These are phyloP conservation scores for Aureobasidium sp. DNA, from an alignment of 2,329 filamentous ascomycete species.

Conservation along the genomic window DNA sequence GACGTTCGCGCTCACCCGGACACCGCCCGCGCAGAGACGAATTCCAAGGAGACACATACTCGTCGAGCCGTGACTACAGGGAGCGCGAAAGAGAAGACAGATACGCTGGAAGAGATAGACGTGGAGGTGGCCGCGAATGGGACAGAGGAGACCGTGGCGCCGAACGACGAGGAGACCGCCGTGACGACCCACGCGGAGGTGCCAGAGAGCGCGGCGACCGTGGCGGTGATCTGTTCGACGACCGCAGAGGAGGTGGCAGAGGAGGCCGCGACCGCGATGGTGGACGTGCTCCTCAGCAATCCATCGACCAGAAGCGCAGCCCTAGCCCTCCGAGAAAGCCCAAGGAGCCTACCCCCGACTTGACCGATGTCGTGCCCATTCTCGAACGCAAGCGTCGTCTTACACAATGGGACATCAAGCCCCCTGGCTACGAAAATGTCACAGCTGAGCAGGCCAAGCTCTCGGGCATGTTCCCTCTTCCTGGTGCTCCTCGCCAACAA, in stretches of 20 bases:
- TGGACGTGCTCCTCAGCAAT: constrained; percentile 27
- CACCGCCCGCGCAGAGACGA: constrained; percentile 62
- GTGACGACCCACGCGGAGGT: constrained; percentile 21
- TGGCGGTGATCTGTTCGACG: constrained; percentile 35
- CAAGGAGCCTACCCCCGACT: constrained; percentile 89
- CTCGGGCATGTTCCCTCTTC: constrained; percentile 96
- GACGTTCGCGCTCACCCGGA: constrained; percentile 77
- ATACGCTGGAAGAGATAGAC: constrained; percentile 60
- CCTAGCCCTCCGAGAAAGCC: constrained; percentile 77
- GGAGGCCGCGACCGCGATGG: constrained; percentile 31
- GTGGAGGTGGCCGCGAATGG: constrained; percentile 31
- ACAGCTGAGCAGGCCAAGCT: constrained; percentile 97
- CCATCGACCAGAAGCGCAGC: constrained; percentile 50
- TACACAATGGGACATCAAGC: constrained; percentile 99
- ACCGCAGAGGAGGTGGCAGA: constrained; percentile 33
- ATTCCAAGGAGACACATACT: constrained; percentile 80
- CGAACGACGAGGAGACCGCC: constrained; percentile 24
- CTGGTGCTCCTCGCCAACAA: constrained; percentile 88
- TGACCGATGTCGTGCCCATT: constrained; percentile 77
- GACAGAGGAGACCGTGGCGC: constrained; percentile 16
- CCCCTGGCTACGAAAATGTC: constrained; percentile 94
- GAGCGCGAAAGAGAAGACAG: constrained; percentile 90
- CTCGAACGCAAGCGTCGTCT: constrained; percentile 81
- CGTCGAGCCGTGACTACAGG: constrained; percentile 83
- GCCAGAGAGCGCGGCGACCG: constrained; percentile 33